Evolutionary conservation across 257 asterid genomes (phyloP).

Genomic region (Primulina tabacum): DNA sequence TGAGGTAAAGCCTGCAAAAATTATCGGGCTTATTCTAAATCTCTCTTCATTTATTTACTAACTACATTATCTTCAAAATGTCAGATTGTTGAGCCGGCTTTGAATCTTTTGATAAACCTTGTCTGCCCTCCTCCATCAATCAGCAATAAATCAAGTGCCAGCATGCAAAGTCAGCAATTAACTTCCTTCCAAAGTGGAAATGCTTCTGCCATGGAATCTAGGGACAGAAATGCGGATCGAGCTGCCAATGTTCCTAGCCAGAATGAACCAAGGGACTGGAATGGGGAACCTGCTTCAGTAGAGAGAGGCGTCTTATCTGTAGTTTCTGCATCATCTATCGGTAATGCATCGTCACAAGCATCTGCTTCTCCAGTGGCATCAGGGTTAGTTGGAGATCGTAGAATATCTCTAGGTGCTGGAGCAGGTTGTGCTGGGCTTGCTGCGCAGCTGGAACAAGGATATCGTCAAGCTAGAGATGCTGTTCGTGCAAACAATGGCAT

Average conservation of each 20-base stretch:
- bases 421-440: constrained; percentile 98
- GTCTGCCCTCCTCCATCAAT: constrained; percentile 99
- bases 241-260: constrained; percentile 39
- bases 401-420: constrained; percentile 89
- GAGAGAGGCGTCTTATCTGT: constrained; percentile 56
- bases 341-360: constrained; percentile 44
- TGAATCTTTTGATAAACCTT: constrained; percentile 79
- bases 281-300: constrained; percentile 60
- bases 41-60: constrained; percentile 5
- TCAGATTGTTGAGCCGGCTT: constrained; percentile 92
- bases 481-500: constrained; percentile 97
- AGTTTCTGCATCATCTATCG: constrained; percentile 37
- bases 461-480: constrained; percentile 94
- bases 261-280: constrained; percentile 60
- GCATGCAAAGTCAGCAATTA: constrained; percentile 65
- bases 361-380: constrained; percentile 65
- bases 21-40: constrained; percentile 1
- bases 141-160: constrained; percentile 75
- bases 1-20: constrained; percentile 52
- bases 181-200: constrained; percentile 50
- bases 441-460: constrained; percentile 96
- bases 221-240: constrained; percentile 61
- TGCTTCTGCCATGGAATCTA: constrained; percentile 53
- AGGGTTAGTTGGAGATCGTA: constrained; percentile 95
- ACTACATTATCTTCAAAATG: constrained; percentile 20